Evolutionary conservation across 2,329 filamentous ascomycete species (phyloP), one percentile per base, ranked within the genome.

Genomic region (Escovopsis sp.): DNA sequence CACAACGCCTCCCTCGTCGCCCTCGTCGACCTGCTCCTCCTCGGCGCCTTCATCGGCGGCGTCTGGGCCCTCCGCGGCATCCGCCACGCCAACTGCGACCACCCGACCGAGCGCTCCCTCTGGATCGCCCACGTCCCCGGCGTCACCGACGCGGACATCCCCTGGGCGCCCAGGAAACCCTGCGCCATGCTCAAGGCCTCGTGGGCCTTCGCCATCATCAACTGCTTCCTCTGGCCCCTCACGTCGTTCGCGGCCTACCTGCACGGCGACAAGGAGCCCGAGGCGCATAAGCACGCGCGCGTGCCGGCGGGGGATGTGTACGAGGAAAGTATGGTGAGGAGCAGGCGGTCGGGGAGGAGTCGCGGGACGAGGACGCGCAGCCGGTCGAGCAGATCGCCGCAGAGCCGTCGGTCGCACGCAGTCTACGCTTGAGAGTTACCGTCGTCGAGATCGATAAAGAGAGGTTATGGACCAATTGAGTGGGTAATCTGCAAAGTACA

Each of bases 171-270:
- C 27, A 68, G 83, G 57, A 88, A 88, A 66, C 73, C 75, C 5
- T 96, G 88, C 60, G 72, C 79, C 34, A 90, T 94, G 84, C 72
- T 94, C 51, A 96, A 94, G 70, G 80, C 87, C 1, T 70, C 67
- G 45, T 96, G 85, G 60, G 88, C 85, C 3, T 77, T 94, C 46
- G 85, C 73, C 33, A 94, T 96, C 55, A 92, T 94, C 69, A 83
- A 90, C 55, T 64, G 66, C 45, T 62, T 90, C 43, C 78, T 87
- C 53, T 94, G 93, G 61, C 77, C 79, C 54, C 63, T 79, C 51
- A 90, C 84, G 4, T 70, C 74, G 35, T 58, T 88, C 19, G 63
- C 90, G 30, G 84, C 86, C 18, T 70, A 64, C 44, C 53, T 66
- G 45, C 70, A 63, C 56, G 78, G 60, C 52, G 65, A 64, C 40